Percentiles rank a stretch among this genome's conserved stretches.
Conservation (phyloP, 257 asterid genomes). For the Solanum medicagineum region DNA sequence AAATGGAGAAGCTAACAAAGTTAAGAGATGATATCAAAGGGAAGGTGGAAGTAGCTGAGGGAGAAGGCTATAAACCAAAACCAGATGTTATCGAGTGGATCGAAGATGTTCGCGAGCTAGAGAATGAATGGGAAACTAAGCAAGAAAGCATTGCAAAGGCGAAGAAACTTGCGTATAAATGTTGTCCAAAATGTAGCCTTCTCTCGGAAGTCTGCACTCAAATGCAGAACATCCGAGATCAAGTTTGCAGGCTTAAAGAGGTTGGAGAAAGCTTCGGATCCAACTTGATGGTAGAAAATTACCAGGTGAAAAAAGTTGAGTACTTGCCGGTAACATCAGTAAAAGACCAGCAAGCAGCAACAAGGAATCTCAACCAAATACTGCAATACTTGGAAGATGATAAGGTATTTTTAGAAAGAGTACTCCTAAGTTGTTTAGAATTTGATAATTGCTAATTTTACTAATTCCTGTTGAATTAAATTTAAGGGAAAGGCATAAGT, state of each 20-base stretch:
- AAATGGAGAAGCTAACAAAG: background rate
- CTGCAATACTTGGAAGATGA: background rate
- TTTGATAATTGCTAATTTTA: too few relatives aligned
- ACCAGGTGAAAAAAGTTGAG: background rate
- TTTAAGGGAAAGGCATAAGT: too few relatives aligned
- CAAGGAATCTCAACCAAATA: background rate
- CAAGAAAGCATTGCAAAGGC: accelerated
- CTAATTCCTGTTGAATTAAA: too few relatives aligned
- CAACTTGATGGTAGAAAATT: background rate
- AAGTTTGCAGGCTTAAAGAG: accelerated
- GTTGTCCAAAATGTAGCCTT: background rate
- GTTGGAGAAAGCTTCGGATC: background rate
- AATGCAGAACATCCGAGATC: background rate
- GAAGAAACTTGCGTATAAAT: accelerated
- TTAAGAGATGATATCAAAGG: background rate
- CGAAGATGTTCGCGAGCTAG: background rate
- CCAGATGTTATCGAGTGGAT: accelerated
- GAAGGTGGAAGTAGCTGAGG: background rate
- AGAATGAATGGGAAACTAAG: background rate
- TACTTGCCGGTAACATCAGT: background rate
- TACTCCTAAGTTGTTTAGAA: background rate
- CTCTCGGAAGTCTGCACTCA: background rate
- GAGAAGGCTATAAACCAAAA: background rate
- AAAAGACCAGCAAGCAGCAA: background rate
- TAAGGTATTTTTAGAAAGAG: background rate